A percentile compares a stretch with the other conserved stretches of the same genome.
phyloP scores from a whole-genome alignment of 768 basidiomycete genomes.

The Suillus subluteus region DNA sequence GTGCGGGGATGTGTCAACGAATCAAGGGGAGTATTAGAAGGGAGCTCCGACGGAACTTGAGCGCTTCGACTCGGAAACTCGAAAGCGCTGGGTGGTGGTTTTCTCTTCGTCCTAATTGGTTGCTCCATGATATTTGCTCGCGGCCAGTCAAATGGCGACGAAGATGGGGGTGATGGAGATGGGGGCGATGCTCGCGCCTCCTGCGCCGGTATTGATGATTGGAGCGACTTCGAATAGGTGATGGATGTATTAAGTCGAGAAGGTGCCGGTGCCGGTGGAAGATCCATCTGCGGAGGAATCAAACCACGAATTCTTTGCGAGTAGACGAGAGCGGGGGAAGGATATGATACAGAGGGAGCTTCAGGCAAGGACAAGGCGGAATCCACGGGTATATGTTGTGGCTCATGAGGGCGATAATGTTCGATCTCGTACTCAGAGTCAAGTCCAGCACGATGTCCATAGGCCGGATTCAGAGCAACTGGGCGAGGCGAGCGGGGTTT shows the following conservation, averaged over 20 bases:
- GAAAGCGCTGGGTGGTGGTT: slow-evolving; percentile 20
- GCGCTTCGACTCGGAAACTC: slow-evolving; percentile 25
- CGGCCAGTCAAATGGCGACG: slow-evolving; percentile 61
- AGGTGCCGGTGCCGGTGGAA: slow-evolving; percentile 17
- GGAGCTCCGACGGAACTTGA: slow-evolving; percentile 15
- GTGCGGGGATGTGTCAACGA: slow-evolving; percentile 25
- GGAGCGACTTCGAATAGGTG: slow-evolving; percentile 37
- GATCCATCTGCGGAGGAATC: slow-evolving; percentile 17
- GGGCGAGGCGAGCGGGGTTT: slow-evolving; percentile 48
- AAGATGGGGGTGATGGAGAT: slow-evolving; percentile 28
- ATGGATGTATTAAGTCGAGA: slow-evolving; percentile 26
- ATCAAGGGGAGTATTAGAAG: slow-evolving; percentile 1
- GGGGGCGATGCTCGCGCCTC: slow-evolving; percentile 15
- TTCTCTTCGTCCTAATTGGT: slow-evolving; percentile 24
- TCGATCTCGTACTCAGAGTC: slow-evolving; percentile 52
- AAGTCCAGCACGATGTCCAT: slow-evolving; percentile 43
- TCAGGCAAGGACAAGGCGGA: slow-evolving; percentile 25
- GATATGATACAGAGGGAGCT: slow-evolving; percentile 25
- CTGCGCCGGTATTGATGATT: slow-evolving; percentile 20
- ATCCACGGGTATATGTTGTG: slow-evolving; percentile 26
- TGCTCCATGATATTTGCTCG: slow-evolving; percentile 41
- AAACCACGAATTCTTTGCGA: slow-evolving; percentile 15
- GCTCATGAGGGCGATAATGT: slow-evolving; percentile 37
- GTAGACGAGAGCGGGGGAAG: slow-evolving; percentile 20
- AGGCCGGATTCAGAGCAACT: slow-evolving; percentile 33